Percentiles rank a stretch among this genome's conserved stretches.
Evolutionary conservation across 371 early-diverging fungal genomes (phyloP).

Genomic region (Mycotypha africana): DNA sequence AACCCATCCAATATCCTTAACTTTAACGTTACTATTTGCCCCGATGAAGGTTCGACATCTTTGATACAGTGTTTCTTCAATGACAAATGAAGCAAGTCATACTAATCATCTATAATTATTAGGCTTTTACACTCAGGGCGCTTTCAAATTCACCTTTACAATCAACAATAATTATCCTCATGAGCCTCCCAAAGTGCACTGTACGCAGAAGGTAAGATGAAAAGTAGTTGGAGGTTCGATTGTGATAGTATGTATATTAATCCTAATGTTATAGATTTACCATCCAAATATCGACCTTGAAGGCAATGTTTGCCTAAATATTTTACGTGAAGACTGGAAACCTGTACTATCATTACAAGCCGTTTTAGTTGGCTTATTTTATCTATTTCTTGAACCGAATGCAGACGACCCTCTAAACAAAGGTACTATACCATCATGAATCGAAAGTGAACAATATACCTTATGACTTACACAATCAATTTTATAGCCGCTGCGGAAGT

Average conservation of each 20-base stretch:
- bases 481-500: conserved; percentile 71
- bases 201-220: conserved; percentile 77
- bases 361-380: conserved; percentile 93
- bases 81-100: neutral
- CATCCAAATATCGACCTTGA: conserved; percentile 99
- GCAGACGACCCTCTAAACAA: conserved; percentile 99
- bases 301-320: conserved; percentile 98
- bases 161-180: conserved; percentile 97
- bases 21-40: conserved; percentile 79
- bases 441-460: neutral
- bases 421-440: conserved; percentile 29
- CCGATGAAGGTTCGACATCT: conserved; percentile 80
- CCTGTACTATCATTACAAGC: conserved; percentile 97
- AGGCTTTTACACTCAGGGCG: conserved; percentile 93
- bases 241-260: neutral
- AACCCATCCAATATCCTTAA: conserved; percentile 80
- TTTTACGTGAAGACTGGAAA: conserved; percentile 99
- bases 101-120: too few relatives aligned
- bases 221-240: neutral
- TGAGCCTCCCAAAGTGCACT: conserved; percentile 97
- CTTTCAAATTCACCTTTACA: conserved; percentile 89
- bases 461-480: neutral
- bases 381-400: conserved; percentile 97
- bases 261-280: too few relatives aligned
- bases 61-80: too few relatives aligned